Evolutionary conservation across 2,329 filamentous ascomycete species (phyloP), one percentile per base, ranked within the genome.

Genomic region (Keithomyces neogunnii): DNA sequence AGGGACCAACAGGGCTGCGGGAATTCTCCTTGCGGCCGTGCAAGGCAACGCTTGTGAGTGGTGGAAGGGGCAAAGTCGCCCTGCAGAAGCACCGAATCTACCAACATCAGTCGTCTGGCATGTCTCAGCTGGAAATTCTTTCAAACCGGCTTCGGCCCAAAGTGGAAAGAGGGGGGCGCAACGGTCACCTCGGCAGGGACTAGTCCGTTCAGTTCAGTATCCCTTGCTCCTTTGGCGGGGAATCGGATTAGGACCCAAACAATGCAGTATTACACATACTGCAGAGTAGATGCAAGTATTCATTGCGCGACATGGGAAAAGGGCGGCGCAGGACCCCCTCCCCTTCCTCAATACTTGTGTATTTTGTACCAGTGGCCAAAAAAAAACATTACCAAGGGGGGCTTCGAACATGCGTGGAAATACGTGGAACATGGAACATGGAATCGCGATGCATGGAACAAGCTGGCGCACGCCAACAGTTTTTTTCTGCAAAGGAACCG

Each of bases 51-150:
- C 19, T 19, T 19, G 19, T 19, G 19, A 19, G 19, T 19, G 39
- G 39, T n/a, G n/a, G 10, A 39, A n/a, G 7, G 7, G 36, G 5
- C 13, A 42, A n/a, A 42, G 19, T 29, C 26, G 39, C 39, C 39
- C 40, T 44, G 35, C 49, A 50, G 49, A 19, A 8, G 19, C 19
- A 19, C 19, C 19, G 19, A 19, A 19, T 32, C 39, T 4, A 29
- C 29, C 10, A 10, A n/a, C 5, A 40, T 40, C 38, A 19, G 8
- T 35, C 43, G 43, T 19, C 19, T 29, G 35, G 19, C 19, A 19
- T 19, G 29, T 51, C 45, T 47, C 49, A 36, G 44, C 36, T 38
- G 44, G 45, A 51, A 51, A 48, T 51, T 51, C 49, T 40, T 35
- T 33, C 36, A 46, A 43, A 47, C 49, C 26, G 11, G 36, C 13